phyloP scores from a whole-genome alignment of 108 stramenopile genomes.

The Conticribra guillardii region DNA sequence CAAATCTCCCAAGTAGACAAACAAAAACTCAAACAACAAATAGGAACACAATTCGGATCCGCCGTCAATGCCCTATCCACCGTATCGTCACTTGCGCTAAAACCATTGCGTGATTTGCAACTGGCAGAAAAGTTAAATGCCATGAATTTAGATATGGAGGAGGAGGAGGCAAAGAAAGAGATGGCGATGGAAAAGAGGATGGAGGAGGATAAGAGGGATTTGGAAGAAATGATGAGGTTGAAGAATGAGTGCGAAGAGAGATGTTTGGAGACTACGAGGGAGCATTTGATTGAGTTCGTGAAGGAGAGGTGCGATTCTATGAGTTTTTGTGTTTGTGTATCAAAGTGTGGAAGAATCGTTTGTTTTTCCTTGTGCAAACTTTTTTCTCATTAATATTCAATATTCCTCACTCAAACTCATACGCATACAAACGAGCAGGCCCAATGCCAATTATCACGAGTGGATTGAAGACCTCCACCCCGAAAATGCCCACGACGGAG shows the following conservation, averaged over 20 bases:
- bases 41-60: no score
- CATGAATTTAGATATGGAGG: slow-evolving; percentile 64
- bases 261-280: slow-evolving; percentile 50
- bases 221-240: slow-evolving; percentile 55
- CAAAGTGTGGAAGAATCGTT: no score
- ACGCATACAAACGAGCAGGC: slow-evolving; percentile 4
- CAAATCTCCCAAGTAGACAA: slow-evolving; percentile 28
- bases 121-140: slow-evolving; percentile 63
- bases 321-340: no score
- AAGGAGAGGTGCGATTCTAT: slow-evolving; percentile 1
- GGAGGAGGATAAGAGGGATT: slow-evolving; percentile 57
- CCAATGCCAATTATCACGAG: slow-evolving; percentile 69
- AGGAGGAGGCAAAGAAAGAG: slow-evolving; percentile 56
- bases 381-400: no score
- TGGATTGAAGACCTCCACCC: slow-evolving; percentile 81
- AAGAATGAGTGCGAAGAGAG: slow-evolving; percentile 62
- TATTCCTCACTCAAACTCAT: no score
- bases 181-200: slow-evolving; percentile 48
- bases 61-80: slow-evolving; percentile 34
- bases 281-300: slow-evolving; percentile 34
- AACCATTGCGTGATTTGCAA: slow-evolving; percentile 50
- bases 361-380: no score
- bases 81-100: slow-evolving; percentile 33
- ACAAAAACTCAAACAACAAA: slow-evolving; percentile 12
- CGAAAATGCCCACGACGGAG: slow-evolving; percentile 63